A percentile compares a stretch with the other conserved stretches of the same genome.
These are phyloP conservation scores for Kalmusia sp. DNA, from an alignment of 2,329 filamentous ascomycete species.

Conservation along the genomic window DNA sequence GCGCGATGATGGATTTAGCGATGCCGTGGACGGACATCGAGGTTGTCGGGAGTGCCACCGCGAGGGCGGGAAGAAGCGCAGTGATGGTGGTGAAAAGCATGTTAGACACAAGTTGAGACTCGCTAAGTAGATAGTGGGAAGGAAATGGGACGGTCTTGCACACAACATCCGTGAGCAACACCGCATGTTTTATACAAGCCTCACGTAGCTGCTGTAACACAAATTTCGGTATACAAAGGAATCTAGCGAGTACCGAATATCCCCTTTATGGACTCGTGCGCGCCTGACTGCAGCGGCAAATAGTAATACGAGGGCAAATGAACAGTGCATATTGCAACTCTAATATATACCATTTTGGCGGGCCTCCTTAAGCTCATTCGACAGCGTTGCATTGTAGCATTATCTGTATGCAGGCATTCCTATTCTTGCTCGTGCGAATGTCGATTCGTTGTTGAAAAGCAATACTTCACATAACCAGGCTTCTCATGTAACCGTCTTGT, in stretches of 20 bases:
- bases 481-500: background rate
- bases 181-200: background rate
- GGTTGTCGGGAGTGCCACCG: constrained; percentile 12
- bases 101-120: background rate
- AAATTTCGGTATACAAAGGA: background rate
- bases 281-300: background rate
- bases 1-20: constrained; percentile 13
- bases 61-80: constrained; percentile 5
- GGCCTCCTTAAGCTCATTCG: background rate
- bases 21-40: background rate
- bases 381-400: background rate
- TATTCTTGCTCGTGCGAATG: background rate
- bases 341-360: background rate
- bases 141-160: background rate
- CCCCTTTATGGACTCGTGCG: background rate
- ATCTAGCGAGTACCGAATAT: background rate
- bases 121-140: too few species aligned
- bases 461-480: background rate
- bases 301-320: background rate
- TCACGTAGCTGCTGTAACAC: background rate
- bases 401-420: background rate
- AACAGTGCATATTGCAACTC: background rate
- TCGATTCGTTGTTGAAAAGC: background rate
- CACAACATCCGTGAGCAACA: background rate
- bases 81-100: constrained; percentile 10